These are phyloP conservation scores for Takashimella tepidaria DNA, from an alignment of 1,284 basidiomycete species.

Conservation along the genomic window DNA sequence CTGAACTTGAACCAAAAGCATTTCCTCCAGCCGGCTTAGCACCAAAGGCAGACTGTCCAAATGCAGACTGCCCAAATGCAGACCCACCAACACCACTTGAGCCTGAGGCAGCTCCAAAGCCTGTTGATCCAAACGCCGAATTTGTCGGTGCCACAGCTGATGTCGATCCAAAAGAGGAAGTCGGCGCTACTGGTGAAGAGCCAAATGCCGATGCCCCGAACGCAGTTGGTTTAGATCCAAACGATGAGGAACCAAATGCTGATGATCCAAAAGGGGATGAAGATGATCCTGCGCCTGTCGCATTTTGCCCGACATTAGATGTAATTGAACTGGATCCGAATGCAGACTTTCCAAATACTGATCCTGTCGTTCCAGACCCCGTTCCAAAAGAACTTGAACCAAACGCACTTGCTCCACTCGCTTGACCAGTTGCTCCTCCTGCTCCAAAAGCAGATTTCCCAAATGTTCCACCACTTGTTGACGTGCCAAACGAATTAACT, in stretches of 20 bases:
- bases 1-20: neutral
- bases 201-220: neutral
- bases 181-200: neutral
- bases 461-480: neutral
- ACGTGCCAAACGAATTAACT: conserved; percentile 2
- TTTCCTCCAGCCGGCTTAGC: neutral
- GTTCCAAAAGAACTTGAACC: conserved; percentile 7
- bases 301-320: too few species aligned
- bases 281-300: conserved; percentile 13
- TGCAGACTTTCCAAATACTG: conserved; percentile 21
- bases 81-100: neutral
- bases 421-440: neutral
- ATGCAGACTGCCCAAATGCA: neutral
- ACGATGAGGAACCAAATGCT: neutral
- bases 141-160: too few species aligned
- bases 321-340: too few species aligned
- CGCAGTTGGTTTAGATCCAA: neutral
- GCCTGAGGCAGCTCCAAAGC: neutral
- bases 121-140: neutral
- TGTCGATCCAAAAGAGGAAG: neutral
- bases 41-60: conserved; percentile 11
- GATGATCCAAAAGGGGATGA: conserved; percentile 12
- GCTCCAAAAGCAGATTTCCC: conserved; percentile 4
- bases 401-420: conserved; percentile 7
- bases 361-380: conserved; percentile 2